phyloP scores from a whole-genome alignment of 2,329 filamentous ascomycete species.

The Ophiostoma quercus region DNA sequence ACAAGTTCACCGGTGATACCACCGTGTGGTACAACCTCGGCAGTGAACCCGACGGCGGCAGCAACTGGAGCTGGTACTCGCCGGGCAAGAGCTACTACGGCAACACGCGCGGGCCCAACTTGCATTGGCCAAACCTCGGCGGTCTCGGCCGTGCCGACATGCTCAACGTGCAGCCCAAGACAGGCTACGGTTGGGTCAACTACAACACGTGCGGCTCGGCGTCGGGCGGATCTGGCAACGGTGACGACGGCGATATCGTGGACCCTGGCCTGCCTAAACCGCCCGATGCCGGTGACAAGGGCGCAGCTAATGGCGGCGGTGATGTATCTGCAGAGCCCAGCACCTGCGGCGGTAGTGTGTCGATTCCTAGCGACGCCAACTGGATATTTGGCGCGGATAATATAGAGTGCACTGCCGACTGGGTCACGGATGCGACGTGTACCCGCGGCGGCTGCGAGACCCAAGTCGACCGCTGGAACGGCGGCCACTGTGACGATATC shows the following conservation, averaged over 20 bases:
- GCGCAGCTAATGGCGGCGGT: background rate
- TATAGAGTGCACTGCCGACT: background rate
- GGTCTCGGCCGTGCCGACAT: background rate
- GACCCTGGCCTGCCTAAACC: background rate
- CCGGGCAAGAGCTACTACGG: background rate
- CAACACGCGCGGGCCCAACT: background rate
- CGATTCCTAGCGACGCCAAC: background rate
- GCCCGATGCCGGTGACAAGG: background rate
- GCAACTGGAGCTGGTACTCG: background rate
- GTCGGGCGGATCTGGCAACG: background rate
- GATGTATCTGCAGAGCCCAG: background rate
- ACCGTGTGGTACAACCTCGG: constrained; percentile 30
- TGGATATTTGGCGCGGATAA: background rate
- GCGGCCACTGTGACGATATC: background rate
- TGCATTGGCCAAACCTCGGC: background rate
- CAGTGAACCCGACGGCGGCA: background rate
- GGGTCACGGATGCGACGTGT: background rate
- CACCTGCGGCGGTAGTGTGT: background rate
- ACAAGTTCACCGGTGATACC: constrained; percentile 33
- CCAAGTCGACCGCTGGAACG: background rate
- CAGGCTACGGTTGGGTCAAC: background rate
- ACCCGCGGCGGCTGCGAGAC: background rate
- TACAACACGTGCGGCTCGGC: background rate
- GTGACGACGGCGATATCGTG: background rate
- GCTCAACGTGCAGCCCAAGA: background rate